Conservation (phyloP, 2,329 filamentous ascomycete genomes). For the Zymoseptoria brevis region DNA sequence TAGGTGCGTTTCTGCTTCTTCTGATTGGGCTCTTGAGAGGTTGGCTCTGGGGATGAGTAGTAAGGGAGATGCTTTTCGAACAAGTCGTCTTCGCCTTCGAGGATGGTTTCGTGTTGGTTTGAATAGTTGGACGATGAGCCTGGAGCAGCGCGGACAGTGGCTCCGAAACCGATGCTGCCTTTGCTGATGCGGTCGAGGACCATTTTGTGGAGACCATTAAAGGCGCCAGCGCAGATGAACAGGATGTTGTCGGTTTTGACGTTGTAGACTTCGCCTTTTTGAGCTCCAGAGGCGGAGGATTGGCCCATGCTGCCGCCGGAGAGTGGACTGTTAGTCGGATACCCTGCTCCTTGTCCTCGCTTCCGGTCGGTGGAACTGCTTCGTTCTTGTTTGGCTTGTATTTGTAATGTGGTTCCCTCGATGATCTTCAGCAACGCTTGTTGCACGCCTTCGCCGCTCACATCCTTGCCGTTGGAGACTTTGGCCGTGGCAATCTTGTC, state of each 20-base stretch:
- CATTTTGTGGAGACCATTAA: slow-evolving; percentile 82
- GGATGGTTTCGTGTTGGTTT: slow-evolving; percentile 51
- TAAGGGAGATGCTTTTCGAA: slow-evolving; percentile 42
- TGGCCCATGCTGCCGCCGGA: slow-evolving; percentile 28
- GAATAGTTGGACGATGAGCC: slow-evolving; percentile 22
- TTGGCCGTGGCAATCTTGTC: slow-evolving; percentile 93
- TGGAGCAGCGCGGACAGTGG: slow-evolving; percentile 55
- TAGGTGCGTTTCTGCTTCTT: slow-evolving; percentile 53
- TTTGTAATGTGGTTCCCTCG: slow-evolving; percentile 86
- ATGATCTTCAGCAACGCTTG: slow-evolving; percentile 93
- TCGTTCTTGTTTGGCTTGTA: slow-evolving; percentile 76
- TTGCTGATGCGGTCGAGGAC: slow-evolving; percentile 81
- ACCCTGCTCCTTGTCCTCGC: slow-evolving; percentile 17
- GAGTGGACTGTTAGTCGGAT: slow-evolving; percentile 31
- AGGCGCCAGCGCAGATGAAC: slow-evolving; percentile 94
- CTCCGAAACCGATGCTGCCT: slow-evolving; percentile 83
- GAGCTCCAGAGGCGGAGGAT: slow-evolving; percentile 17
- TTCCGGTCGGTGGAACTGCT: slow-evolving; percentile 27
- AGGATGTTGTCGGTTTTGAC: slow-evolving; percentile 93
- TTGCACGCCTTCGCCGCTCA: slow-evolving; percentile 92
- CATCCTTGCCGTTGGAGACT: slow-evolving; percentile 81
- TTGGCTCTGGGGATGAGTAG: slow-evolving; percentile 31
- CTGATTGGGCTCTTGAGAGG: slow-evolving; percentile 29
- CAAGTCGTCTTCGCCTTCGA: slow-evolving; percentile 49
- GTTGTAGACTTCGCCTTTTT: slow-evolving; percentile 55